Evolutionary conservation across 768 basidiomycete species (phyloP), one percentile per base, ranked within the genome.

Genomic region (Lactifluus rugatus): DNA sequence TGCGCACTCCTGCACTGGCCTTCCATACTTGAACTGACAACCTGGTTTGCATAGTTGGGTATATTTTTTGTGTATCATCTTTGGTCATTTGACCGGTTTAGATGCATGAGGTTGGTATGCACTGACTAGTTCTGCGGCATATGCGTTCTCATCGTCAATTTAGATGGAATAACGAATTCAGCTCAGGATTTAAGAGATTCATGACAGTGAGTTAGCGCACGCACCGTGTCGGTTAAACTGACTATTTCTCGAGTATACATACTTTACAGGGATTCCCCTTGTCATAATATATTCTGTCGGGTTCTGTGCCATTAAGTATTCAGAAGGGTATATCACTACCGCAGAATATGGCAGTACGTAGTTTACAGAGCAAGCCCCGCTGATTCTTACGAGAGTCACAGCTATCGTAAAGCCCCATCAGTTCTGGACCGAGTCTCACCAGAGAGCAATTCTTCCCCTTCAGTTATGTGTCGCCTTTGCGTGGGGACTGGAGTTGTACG

Each of bases 161-260:
- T 57, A 87, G 87, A 69, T 89, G 85, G 84, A 79, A 85, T 66
- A 78, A 76, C 26, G 84, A 83, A 1, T 76, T 78, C 2, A 70
- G 81, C 16, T 87, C 86, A n/a, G 78, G 85, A 3, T 91, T 91
- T 73, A 90, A 88, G 69, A 81, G 89, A 41, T 66, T 91, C 67
- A 91, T 92, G 89, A 91, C 86, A 39, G 88, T 89, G 59, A 55
- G 81, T 69, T n/a, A 21, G 21, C 16, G 11, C 5, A 4, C 46
- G 23, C 34, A 3, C 32, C 8, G n/a, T 39, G 11, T 52, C 11
- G 2, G 25, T 19, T 3, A 4, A 31, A 41, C 41, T 23, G 28
- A 19, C 42, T 52, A 13, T 23, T 4, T 7, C 16, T 21, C 6
- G 61, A 90, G 87, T 89, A 89, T 68, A 80, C 85, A 2, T 90